phyloP scores from a whole-genome alignment of 1,284 basidiomycete species.

The Xerocomus nothofagi region DNA sequence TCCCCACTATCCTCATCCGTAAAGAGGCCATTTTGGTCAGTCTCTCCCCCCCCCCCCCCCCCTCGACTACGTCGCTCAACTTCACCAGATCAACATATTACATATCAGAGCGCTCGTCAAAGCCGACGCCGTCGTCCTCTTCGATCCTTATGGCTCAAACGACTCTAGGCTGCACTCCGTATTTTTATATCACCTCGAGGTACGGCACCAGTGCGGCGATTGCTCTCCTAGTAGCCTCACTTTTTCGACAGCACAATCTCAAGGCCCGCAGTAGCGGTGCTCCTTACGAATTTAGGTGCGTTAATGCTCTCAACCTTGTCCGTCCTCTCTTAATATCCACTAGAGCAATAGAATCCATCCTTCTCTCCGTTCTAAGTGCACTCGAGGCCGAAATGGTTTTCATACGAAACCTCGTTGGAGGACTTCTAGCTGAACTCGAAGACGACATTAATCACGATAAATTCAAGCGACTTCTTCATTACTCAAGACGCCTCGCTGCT shows the following conservation, averaged over 20 bases:
- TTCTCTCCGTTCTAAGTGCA: conserved; percentile 85
- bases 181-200: conserved; percentile 88
- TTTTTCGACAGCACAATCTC: conserved; percentile 67
- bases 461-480: conserved; percentile 86
- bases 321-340: conserved; percentile 18
- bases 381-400: conserved; percentile 94
- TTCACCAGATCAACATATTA: conserved; percentile 79
- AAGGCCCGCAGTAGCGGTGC: conserved; percentile 64
- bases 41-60: conserved; percentile 13
- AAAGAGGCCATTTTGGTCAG: conserved; percentile 84
- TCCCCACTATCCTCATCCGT: conserved; percentile 91
- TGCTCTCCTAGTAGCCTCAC: conserved; percentile 11
- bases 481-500: conserved; percentile 80
- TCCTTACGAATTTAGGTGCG: conserved; percentile 89
- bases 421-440: conserved; percentile 87
- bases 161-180: conserved; percentile 84
- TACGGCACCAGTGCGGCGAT: conserved; percentile 38
- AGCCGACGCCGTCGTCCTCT: conserved; percentile 88
- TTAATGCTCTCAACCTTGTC: conserved; percentile 14
- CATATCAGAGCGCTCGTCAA: conserved; percentile 96
- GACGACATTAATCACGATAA: conserved; percentile 93
- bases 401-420: conserved; percentile 82
- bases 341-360: conserved; percentile 87
- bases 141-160: conserved; percentile 85
- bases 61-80: conserved; percentile 1